A percentile compares a stretch with the other conserved stretches of the same genome.
Evolutionary conservation across 345 rosid genomes (phyloP).

Genomic region (Raphanus raphanistrum): DNA sequence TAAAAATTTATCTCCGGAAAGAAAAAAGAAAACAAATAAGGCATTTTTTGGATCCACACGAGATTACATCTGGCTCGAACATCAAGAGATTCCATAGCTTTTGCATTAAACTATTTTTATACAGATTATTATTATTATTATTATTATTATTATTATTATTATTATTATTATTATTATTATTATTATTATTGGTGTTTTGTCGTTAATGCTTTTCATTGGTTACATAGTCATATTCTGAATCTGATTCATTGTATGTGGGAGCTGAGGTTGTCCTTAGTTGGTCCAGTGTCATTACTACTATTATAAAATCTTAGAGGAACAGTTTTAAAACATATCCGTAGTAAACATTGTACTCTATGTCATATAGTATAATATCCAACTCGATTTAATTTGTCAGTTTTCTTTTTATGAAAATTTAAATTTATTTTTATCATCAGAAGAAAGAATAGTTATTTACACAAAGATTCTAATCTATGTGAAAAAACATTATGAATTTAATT

Average conservation of each 20-base stretch:
- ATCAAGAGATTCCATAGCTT: constrained; percentile 40
- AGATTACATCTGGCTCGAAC: constrained; percentile 38
- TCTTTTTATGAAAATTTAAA: too few species aligned
- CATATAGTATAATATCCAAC: neutral
- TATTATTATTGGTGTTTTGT: constrained; percentile 13
- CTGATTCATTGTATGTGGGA: constrained; percentile 41
- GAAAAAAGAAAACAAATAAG: neutral
- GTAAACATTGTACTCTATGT: neutral
- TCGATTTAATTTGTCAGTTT: neutral
- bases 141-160: neutral
- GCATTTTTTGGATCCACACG: constrained; percentile 39
- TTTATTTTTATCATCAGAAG: too few species aligned
- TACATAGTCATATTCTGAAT: constrained; percentile 32
- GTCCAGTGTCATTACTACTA: neutral
- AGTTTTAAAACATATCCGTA: neutral
- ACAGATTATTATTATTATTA: neutral
- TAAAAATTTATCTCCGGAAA: neutral
- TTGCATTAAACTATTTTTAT: neutral
- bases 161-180: neutral
- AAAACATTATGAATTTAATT: neutral
- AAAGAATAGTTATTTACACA: too few species aligned
- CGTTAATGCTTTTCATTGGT: constrained; percentile 35
- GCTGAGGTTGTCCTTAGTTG: constrained; percentile 28
- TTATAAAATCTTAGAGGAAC: neutral
- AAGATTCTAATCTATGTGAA: too few species aligned